Percentiles rank a stretch among this genome's conserved stretches.
phyloP scores from a whole-genome alignment of 2,329 filamentous ascomycete genomes.

The Aspergillus udagawae region DNA sequence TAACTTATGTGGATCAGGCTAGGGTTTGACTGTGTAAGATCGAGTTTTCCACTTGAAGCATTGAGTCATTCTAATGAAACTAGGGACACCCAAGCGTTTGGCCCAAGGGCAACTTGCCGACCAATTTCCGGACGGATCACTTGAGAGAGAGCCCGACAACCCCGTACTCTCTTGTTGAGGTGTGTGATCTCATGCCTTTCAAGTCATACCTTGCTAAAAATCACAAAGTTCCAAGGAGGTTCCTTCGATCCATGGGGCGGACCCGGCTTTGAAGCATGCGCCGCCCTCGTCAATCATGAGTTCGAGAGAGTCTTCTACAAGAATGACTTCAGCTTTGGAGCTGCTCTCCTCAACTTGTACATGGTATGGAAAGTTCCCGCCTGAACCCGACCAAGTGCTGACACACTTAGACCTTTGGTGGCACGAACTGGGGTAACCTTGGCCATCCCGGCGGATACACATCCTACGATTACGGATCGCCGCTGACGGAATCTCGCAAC shows the following conservation, averaged over 20 bases:
- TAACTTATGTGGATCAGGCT: slow-evolving; percentile 19
- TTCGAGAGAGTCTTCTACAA: slow-evolving; percentile 78
- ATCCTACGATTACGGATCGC: slow-evolving; percentile 58
- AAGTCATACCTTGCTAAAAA: slow-evolving; percentile 3
- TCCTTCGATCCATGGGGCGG: slow-evolving; percentile 74
- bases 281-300: slow-evolving; percentile 63
- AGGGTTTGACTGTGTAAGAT: slow-evolving; percentile 38
- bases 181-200: slow-evolving; percentile 14
- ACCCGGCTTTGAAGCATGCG: slow-evolving; percentile 64
- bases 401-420: slow-evolving; percentile 57
- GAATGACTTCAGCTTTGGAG: slow-evolving; percentile 63
- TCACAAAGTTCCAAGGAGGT: slow-evolving; percentile 61
- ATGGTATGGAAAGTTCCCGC: slow-evolving; percentile 52
- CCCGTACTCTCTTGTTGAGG: slow-evolving; percentile 61
- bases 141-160: slow-evolving; percentile 60
- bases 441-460: slow-evolving; percentile 65
- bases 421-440: slow-evolving; percentile 80
- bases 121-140: slow-evolving; percentile 53
- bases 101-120: slow-evolving; percentile 56
- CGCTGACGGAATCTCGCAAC: slow-evolving; percentile 66
- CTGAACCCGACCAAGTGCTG: neutral
- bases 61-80: slow-evolving; percentile 6
- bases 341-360: slow-evolving; percentile 68
- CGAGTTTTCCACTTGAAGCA: neutral
- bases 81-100: slow-evolving; percentile 56